Evolutionary conservation across 176 grass and related monocot species (phyloP), one percentile per base, ranked within the genome.

Genomic region (Guadua angustifolia): DNA sequence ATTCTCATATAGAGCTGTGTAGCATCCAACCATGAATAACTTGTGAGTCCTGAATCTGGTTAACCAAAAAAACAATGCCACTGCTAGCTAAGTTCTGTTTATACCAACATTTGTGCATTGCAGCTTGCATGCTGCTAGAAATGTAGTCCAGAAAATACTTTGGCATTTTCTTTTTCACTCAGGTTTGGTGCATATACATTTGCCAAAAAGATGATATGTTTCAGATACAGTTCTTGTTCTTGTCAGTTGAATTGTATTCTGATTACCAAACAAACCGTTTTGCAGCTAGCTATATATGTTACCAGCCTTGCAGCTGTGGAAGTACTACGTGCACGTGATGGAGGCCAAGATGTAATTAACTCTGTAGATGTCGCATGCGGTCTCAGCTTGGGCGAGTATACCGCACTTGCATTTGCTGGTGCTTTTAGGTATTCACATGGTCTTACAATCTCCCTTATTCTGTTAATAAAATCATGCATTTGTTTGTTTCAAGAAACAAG

Each of bases 311-410:
- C 93, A 53, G 96, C 93, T 50, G 87, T 95, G 45, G 96, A 99
- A 73, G 87, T 99, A 81, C 83, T 95, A 6, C 86, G 83, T 55
- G 81, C 91, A 86, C 87, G 85, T 21, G 93, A 94, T 73, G 96
- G 91, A 32, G 93, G 91, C 25, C 85, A 89, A 85, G 82, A 88
- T 83, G 86, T 95, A 80, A 95, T 95, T 33, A 44, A 90, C 59
- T 94, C 93, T 56, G 85, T 90, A 81, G 93, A 99, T 86, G 89
- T 95, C 51, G 92, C 96, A 38, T 99, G 96, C 83, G 93, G 96
- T 80, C 89, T 99, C 74, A 99, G 96, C 79, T 86, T 99, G 86
- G 93, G 96, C 24, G 96, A 99, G 84, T 99, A 99, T 75, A 95
- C 93, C 5, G 91, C 96, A 11, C 91, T 99, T 84, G 93, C 96